Evolutionary conservation across 2,329 filamentous ascomycete genomes (phyloP).

Genomic region (Hymenoscyphus linearis): DNA sequence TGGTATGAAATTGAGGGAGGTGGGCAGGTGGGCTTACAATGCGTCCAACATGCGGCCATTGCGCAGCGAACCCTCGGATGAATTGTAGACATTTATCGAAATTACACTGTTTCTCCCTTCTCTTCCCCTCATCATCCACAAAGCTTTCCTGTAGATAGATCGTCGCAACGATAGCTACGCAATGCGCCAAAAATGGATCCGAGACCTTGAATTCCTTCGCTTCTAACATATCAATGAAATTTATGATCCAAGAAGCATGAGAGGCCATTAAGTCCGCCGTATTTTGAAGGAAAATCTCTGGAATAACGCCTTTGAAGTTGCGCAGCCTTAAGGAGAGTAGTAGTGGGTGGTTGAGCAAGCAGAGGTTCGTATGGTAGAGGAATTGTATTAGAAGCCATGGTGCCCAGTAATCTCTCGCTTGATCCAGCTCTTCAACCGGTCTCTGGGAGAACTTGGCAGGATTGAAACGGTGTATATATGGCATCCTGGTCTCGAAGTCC

Average conservation of each 20-base stretch:
- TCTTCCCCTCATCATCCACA: conserved; percentile 33
- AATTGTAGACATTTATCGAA: conserved; percentile 42
- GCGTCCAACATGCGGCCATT: conserved; percentile 42
- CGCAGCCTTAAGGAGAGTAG: conserved; percentile 46
- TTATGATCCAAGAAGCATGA: conserved; percentile 48
- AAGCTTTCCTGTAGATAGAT: conserved; percentile 51
- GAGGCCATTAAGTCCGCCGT: conserved; percentile 46
- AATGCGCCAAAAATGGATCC: conserved; percentile 44
- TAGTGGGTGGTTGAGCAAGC: conserved; percentile 49
- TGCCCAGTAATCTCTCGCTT: conserved; percentile 46
- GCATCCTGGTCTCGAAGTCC: conserved; percentile 47
- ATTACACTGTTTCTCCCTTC: conserved; percentile 38
- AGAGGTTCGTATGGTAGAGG: conserved; percentile 47
- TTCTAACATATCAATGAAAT: conserved; percentile 43
- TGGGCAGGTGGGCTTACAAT: conserved; percentile 34
- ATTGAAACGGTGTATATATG: conserved; percentile 45
- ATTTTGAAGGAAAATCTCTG: conserved; percentile 49
- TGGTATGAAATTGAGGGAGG: background rate
- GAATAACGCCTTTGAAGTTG: conserved; percentile 47
- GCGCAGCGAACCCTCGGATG: conserved; percentile 35
- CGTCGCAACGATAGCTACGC: conserved; percentile 47
- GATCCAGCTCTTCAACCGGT: conserved; percentile 37
- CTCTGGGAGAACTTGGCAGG: conserved; percentile 42
- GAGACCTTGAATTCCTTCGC: conserved; percentile 41
- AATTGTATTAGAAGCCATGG: conserved; percentile 49